Percentiles rank a stretch among this genome's conserved stretches.
These are phyloP conservation scores for Cytospora chrysosperma DNA, from an alignment of 2,329 filamentous ascomycete species.

Conservation along the genomic window DNA sequence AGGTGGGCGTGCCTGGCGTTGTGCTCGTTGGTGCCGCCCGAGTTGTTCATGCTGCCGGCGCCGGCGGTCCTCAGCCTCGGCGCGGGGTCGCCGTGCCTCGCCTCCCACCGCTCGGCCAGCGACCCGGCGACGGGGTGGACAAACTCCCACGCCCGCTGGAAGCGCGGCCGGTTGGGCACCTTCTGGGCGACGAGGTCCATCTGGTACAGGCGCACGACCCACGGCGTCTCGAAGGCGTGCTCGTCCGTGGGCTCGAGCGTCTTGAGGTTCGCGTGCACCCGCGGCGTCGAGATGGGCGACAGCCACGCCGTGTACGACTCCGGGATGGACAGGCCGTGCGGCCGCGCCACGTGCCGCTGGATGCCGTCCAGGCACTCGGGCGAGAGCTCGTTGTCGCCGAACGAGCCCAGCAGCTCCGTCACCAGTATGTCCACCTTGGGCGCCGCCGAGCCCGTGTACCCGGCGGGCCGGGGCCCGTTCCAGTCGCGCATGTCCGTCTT, in stretches of 20 bases:
- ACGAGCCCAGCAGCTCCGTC: slow-evolving; percentile 91
- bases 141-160: slow-evolving; percentile 80
- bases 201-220: slow-evolving; percentile 89
- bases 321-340: slow-evolving; percentile 89
- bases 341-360: slow-evolving; percentile 77
- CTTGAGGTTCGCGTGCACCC: slow-evolving; percentile 77
- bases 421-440: slow-evolving; percentile 85
- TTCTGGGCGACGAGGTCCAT: slow-evolving; percentile 78
- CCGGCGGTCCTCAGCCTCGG: slow-evolving; percentile 60
- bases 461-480: slow-evolving; percentile 69
- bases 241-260: slow-evolving; percentile 60
- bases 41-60: slow-evolving; percentile 70
- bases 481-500: slow-evolving; percentile 98
- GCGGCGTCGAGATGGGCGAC: slow-evolving; percentile 86
- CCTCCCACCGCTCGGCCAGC: slow-evolving; percentile 35
- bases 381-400: slow-evolving; percentile 94
- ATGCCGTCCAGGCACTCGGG: slow-evolving; percentile 94
- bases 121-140: slow-evolving; percentile 65
- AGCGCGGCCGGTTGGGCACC: slow-evolving; percentile 57
- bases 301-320: slow-evolving; percentile 90
- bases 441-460: slow-evolving; percentile 42
- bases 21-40: slow-evolving; percentile 84
- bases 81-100: slow-evolving; percentile 57
- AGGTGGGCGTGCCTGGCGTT: slow-evolving; percentile 79
- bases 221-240: slow-evolving; percentile 83